Conservation (phyloP, 805 yeast genomes). For the Zygosaccharomyces kombuchaensis region DNA sequence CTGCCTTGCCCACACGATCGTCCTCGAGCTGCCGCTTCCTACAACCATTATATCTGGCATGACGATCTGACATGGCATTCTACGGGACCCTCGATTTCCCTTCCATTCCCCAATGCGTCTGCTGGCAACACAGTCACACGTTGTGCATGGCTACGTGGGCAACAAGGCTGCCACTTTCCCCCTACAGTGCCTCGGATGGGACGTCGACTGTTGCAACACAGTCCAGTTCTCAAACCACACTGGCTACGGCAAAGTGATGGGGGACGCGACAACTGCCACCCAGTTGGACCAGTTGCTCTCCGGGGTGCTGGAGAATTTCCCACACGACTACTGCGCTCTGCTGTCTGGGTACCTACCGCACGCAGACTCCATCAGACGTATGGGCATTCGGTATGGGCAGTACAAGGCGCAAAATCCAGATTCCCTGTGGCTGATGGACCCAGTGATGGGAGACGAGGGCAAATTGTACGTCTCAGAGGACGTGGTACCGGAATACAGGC, state of each 20-base stretch:
- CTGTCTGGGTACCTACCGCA: conserved; percentile 79
- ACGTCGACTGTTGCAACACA: conserved; percentile 84
- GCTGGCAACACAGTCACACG: conserved; percentile 64
- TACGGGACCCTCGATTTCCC: no score
- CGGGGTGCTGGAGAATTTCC: conserved; percentile 50
- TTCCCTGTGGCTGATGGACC: conserved; percentile 70
- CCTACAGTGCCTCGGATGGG: conserved; percentile 83
- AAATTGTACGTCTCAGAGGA: conserved; percentile 63
- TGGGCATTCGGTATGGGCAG: conserved; percentile 41
- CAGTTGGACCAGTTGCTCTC: conserved; percentile 44
- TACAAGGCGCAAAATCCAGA: conserved; percentile 30
- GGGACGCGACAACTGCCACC: conserved; percentile 41
- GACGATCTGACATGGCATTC: no score
- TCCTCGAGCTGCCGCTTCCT: no score
- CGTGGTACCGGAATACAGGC: conserved; percentile 49
- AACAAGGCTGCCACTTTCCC: conserved; percentile 90
- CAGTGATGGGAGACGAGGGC: conserved; percentile 91
- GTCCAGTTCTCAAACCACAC: conserved; percentile 91
- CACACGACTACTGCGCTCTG: conserved; percentile 55
- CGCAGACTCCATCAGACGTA: conserved; percentile 48
- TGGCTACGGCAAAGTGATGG: conserved; percentile 72
- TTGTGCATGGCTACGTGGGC: conserved; percentile 94
- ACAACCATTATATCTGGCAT: no score
- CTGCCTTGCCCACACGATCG: no score
- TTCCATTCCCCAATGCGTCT: conserved; percentile 1